Conservation (phyloP, 768 basidiomycete genomes). For the Erythrobasidium yunnanense region DNA sequence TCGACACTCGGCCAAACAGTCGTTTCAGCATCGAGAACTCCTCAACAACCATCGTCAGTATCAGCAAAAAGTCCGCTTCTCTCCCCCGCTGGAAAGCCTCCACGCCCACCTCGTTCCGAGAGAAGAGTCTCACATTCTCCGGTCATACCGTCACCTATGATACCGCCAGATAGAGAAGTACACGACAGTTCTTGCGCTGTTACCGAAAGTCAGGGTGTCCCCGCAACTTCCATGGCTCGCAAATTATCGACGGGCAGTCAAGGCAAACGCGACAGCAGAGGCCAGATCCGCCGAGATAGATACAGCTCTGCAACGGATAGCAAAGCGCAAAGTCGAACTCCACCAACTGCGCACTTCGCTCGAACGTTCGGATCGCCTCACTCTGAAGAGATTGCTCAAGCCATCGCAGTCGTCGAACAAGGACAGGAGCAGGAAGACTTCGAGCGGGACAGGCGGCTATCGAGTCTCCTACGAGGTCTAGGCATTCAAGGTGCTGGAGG, state of each 20-base stretch:
- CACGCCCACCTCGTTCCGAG: slow-evolving; percentile 3
- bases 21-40: not conserved
- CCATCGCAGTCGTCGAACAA: not conserved
- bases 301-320: too few relatives aligned
- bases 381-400: not conserved
- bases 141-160: not conserved
- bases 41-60: not conserved
- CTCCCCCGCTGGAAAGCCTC: not conserved
- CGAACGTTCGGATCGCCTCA: too few relatives aligned
- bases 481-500: slow-evolving; percentile 13
- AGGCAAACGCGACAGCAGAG: too few relatives aligned
- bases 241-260: too few relatives aligned
- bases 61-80: not conserved
- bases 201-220: not conserved
- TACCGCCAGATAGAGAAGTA: not conserved
- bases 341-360: too few relatives aligned
- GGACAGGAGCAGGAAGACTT: slow-evolving; percentile 6
- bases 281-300: too few relatives aligned
- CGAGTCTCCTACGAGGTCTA: slow-evolving; percentile 23
- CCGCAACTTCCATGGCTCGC: not conserved
- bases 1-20: not conserved
- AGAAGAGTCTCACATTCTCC: slow-evolving; percentile 8
- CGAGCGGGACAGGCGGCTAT: slow-evolving; percentile 20
- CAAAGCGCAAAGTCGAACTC: too few relatives aligned
- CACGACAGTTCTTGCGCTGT: not conserved